Percentiles rank a stretch among this genome's conserved stretches.
These are phyloP conservation scores for Phytophthora megakarya DNA, from an alignment of 352 stramenopile genomes.

Conservation along the genomic window DNA sequence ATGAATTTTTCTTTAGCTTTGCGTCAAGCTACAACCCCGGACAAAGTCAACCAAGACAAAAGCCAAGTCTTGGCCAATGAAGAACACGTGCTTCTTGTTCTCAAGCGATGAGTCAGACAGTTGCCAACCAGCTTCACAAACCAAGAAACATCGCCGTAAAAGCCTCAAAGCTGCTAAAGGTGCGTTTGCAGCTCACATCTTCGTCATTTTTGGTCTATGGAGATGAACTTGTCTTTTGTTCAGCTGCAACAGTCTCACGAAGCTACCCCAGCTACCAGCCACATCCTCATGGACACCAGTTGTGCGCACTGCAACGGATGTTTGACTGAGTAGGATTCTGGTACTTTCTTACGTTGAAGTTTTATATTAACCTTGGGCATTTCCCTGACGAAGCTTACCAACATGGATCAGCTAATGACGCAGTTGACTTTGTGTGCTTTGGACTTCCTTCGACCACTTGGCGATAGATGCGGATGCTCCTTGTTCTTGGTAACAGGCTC, in stretches of 20 bases:
- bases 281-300: slow-evolving; percentile 11
- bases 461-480: slow-evolving; percentile 20
- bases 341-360: slow-evolving; percentile 16
- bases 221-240: slow-evolving; percentile 3
- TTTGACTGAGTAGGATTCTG: slow-evolving; percentile 30
- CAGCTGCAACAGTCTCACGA: neutral
- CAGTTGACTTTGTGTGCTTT: slow-evolving; percentile 41
- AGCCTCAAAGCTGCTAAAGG: slow-evolving; percentile 16
- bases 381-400: slow-evolving; percentile 8
- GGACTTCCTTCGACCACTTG: slow-evolving; percentile 27
- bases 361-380: slow-evolving; percentile 26
- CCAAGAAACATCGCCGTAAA: slow-evolving; percentile 10
- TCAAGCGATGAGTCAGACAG: slow-evolving; percentile 27
- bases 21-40: neutral
- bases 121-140: slow-evolving; percentile 1
- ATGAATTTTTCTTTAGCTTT: neutral
- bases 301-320: slow-evolving; percentile 59
- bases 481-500: slow-evolving; percentile 31
- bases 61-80: slow-evolving; percentile 9
- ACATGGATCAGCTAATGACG: slow-evolving; percentile 41
- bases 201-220: neutral
- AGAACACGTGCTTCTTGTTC: slow-evolving; percentile 24
- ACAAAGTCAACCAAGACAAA: slow-evolving; percentile 1
- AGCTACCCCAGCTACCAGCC: slow-evolving; percentile 17
- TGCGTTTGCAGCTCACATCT: neutral